A percentile compares a stretch with the other conserved stretches of the same genome.
phyloP scores from a whole-genome alignment of 352 stramenopile species.

The Globisporangium heterothallicum region DNA sequence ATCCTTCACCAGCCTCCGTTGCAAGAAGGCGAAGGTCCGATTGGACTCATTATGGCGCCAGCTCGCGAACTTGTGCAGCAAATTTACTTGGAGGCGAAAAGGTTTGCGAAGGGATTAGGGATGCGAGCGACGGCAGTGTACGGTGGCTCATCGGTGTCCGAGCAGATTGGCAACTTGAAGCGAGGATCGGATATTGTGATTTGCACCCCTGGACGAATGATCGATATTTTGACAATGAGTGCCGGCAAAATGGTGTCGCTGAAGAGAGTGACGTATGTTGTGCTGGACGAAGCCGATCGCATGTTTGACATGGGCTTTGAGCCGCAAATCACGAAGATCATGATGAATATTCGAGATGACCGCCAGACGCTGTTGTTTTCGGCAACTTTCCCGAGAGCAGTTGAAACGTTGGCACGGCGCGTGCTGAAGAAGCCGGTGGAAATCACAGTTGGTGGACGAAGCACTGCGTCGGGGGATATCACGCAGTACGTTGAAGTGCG shows the following conservation, averaged over 20 bases:
- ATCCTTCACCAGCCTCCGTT: constrained; percentile 90
- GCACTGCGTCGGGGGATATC: constrained; percentile 95
- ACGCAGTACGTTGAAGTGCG: constrained; percentile 98
- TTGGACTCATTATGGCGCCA: constrained; percentile 97
- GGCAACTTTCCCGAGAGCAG: constrained; percentile 94
- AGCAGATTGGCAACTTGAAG: constrained; percentile 99
- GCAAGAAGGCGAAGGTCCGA: constrained; percentile 95
- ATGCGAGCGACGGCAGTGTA: constrained; percentile 95
- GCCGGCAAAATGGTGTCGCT: constrained; percentile 95
- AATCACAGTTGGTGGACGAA: constrained; percentile 95
- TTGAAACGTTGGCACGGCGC: constrained; percentile 87
- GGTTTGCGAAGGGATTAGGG: constrained; percentile 91
- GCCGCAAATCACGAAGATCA: constrained; percentile 97
- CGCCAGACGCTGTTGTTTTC: constrained; percentile 96
- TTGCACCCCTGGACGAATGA: constrained; percentile 97
- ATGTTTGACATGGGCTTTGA: constrained; percentile 99
- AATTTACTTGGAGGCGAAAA: constrained; percentile 95
- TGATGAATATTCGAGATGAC: constrained; percentile 89
- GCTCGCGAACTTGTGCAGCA: constrained; percentile 98
- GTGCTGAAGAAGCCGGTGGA: constrained; percentile 94
- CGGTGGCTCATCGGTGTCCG: constrained; percentile 89
- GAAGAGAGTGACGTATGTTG: constrained; percentile 96
- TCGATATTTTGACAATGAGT: constrained; percentile 99
- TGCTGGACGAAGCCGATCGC: constrained; percentile 98
- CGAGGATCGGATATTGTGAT: constrained; percentile 97